These are phyloP conservation scores for Globisporangium yorkense DNA, from an alignment of 352 stramenopile species.

Conservation along the genomic window DNA sequence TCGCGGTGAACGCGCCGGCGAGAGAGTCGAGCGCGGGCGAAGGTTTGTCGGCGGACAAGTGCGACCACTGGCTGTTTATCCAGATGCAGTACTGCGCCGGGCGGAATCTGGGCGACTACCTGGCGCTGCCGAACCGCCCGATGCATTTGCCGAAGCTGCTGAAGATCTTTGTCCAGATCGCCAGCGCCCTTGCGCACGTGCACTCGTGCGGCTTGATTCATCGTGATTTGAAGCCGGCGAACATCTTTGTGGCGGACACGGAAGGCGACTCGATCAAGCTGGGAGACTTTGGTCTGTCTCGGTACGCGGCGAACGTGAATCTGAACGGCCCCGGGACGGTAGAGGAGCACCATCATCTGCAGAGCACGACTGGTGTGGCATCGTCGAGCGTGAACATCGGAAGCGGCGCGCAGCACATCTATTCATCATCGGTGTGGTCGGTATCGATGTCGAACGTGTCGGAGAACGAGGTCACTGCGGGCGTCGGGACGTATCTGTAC, in stretches of 20 bases:
- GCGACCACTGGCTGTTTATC: slow-evolving; percentile 89
- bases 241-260: slow-evolving; percentile 88
- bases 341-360: slow-evolving; percentile 24
- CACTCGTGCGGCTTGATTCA: slow-evolving; percentile 89
- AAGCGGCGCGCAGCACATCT: slow-evolving; percentile 14
- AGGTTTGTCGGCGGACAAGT: slow-evolving; percentile 50
- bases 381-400: slow-evolving; percentile 7
- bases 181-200: slow-evolving; percentile 87
- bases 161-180: slow-evolving; percentile 86
- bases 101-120: slow-evolving; percentile 81
- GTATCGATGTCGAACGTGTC: slow-evolving; percentile 55
- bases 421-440: slow-evolving; percentile 56
- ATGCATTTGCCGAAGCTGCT: slow-evolving; percentile 79
- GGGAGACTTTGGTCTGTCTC: slow-evolving; percentile 86
- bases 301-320: slow-evolving; percentile 79
- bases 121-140: slow-evolving; percentile 55
- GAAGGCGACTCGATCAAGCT: slow-evolving; percentile 86
- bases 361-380: slow-evolving; percentile 7
- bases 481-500: slow-evolving; percentile 90
- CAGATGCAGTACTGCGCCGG: slow-evolving; percentile 91
- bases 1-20: slow-evolving; percentile 8
- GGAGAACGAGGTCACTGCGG: slow-evolving; percentile 78
- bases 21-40: slow-evolving; percentile 22
- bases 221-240: slow-evolving; percentile 89
- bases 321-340: slow-evolving; percentile 30